Conservation (phyloP, 2,329 filamentous ascomycete species). For the Ramularia collo-cygni region DNA sequence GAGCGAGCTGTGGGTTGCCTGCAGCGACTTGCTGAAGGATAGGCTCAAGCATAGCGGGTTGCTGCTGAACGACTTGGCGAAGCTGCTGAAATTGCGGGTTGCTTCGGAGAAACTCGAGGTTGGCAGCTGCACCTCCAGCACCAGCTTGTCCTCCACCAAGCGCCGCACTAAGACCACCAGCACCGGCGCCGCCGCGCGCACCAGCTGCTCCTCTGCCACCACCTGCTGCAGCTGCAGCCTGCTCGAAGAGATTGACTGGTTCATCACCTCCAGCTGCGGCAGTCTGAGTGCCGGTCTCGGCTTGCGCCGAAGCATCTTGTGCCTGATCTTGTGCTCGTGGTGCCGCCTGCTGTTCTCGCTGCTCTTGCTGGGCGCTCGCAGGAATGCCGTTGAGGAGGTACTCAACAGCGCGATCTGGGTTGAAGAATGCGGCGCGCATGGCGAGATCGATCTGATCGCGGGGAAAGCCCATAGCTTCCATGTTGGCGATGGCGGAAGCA, state of each 20-base stretch:
- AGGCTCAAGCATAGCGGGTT: constrained; percentile 96
- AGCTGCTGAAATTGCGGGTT: constrained; percentile 98
- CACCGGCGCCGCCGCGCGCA: constrained; percentile 37
- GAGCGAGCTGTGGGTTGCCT: constrained; percentile 88
- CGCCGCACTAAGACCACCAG: constrained; percentile 30
- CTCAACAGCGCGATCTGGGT: constrained; percentile 94
- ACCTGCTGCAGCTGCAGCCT: constrained; percentile 38
- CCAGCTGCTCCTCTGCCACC: constrained; percentile 38
- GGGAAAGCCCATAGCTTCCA: constrained; percentile 97
- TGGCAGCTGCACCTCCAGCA: constrained; percentile 49
- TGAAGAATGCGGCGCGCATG: constrained; percentile 94
- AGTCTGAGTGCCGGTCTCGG: constrained; percentile 51
- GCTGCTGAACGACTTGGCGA: constrained; percentile 92
- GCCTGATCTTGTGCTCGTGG: constrained; percentile 16
- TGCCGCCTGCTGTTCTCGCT: constrained; percentile 44
- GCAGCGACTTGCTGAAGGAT: constrained; percentile 93
- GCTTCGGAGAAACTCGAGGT: constrained; percentile 87
- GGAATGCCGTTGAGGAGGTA: constrained; percentile 92
- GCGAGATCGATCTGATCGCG: constrained; percentile 82
- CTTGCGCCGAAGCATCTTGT: constrained; percentile 33
- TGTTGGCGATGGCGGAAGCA: constrained; percentile 74
- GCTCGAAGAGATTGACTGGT: constrained; percentile 83
- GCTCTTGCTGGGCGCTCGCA: constrained; percentile 69
- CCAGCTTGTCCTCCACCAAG: constrained; percentile 31
- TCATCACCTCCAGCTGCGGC: constrained; percentile 67